Base-by-base conservation (phyloP, 2,329 filamentous ascomycete species). In the Neopestalotiopsis sp. region DNA sequence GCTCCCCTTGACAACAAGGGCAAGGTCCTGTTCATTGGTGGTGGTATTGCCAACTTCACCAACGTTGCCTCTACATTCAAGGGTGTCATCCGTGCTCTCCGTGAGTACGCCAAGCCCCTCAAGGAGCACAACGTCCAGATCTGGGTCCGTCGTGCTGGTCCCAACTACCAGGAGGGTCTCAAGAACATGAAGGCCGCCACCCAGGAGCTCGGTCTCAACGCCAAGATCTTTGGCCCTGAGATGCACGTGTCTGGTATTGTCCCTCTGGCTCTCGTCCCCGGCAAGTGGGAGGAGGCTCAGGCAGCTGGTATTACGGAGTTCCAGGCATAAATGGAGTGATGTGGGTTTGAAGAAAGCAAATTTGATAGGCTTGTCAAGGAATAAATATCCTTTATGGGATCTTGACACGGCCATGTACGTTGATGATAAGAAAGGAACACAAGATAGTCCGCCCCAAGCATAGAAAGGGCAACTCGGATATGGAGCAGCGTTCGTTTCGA, bases 11-110 rank as follows among this genome's bases (percentile, higher is more conserved):
- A 90, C 83, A 89, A 93, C 71, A 92, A 98, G 79, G 96, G 96
- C 87, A 99, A 98, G 90, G 94, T 99, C 67, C 92, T 99, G 74
- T 99, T 99, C 90, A 98, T 99, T 75, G 96, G 96, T 83, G 96
- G 96, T 87, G 96, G 96, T 89, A 99, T 99, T 89, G 96, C 96
- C 89, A 99, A 99, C 92, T 99, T 99, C 88, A 99, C 96, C 88
- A 99, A 98, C 86, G 96, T 99, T 67, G 96, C 96, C 71, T 96
- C 93, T 77, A 99, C 96, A 73, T 99, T 99, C 92, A 99, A 99
- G 90, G 96, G 96, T 87, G 95, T 99, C 83, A 99, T 99, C 82
- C 92, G 94, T 76, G 96, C 96, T 70, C 90, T 99, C 74, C 91
- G 95, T 74, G 96, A 98, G 85, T 94, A 95, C 76, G 89, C 95